Percentiles rank a stretch among this genome's conserved stretches.
Evolutionary conservation across 2,329 filamentous ascomycete species (phyloP).

Genomic region (Epichloe scottii): DNA sequence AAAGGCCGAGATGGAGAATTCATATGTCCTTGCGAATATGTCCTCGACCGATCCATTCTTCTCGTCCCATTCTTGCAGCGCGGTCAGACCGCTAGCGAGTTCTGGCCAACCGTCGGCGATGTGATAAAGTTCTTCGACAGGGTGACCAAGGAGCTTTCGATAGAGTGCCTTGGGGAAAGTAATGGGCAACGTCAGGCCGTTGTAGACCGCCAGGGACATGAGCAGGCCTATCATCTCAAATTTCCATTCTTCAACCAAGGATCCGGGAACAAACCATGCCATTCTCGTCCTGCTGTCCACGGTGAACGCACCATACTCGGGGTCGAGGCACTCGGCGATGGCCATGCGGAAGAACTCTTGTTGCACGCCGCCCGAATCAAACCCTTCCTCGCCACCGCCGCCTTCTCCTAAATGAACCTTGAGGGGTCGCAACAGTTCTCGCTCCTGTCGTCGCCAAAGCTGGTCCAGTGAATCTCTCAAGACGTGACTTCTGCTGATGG

Average conservation of each 20-base stretch:
- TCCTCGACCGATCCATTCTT: slow-evolving; percentile 66
- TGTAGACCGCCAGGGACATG: slow-evolving; percentile 84
- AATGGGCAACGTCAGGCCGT: slow-evolving; percentile 80
- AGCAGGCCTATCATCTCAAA: slow-evolving; percentile 81
- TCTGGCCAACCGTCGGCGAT: slow-evolving; percentile 83
- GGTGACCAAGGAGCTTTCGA: slow-evolving; percentile 58
- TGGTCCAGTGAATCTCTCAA: slow-evolving; percentile 71
- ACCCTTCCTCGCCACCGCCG: slow-evolving; percentile 72
- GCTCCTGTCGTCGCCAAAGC: slow-evolving; percentile 72
- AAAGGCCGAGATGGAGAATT: slow-evolving; percentile 58
- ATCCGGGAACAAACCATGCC: slow-evolving; percentile 79
- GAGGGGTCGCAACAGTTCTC: slow-evolving; percentile 71
- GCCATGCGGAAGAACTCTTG: slow-evolving; percentile 90
- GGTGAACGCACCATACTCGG: slow-evolving; percentile 68
- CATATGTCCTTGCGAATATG: slow-evolving; percentile 72
- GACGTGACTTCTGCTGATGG: slow-evolving; percentile 54
- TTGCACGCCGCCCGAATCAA: slow-evolving; percentile 90
- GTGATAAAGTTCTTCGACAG: slow-evolving; percentile 58
- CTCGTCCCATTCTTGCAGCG: slow-evolving; percentile 64
- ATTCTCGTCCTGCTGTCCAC: slow-evolving; percentile 64
- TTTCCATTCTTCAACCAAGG: slow-evolving; percentile 74
- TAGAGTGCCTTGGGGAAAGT: slow-evolving; percentile 83
- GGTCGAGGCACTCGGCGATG: slow-evolving; percentile 66
- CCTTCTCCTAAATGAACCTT: slow-evolving; percentile 81
- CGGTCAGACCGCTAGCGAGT: slow-evolving; percentile 60